Percentiles rank a stretch among this genome's conserved stretches.
phyloP scores from a whole-genome alignment of 2,329 filamentous ascomycete species.

The Xylaria arbuscula region DNA sequence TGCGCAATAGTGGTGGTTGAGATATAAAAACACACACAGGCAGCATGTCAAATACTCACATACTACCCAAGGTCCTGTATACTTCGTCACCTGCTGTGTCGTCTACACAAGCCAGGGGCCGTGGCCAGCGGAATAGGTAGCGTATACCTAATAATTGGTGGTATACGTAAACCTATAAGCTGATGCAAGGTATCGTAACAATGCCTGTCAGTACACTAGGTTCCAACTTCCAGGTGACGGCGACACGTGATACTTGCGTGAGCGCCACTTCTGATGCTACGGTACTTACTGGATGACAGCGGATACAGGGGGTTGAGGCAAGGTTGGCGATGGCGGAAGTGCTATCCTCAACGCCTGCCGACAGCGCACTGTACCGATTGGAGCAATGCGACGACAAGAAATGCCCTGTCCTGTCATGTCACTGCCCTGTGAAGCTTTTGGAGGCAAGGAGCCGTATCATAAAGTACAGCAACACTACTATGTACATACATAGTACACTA shows the following conservation, averaged over 20 bases:
- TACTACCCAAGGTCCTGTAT: background rate
- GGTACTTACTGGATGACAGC: background rate
- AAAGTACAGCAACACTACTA: too few relatives aligned
- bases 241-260: slow-evolving; percentile 34
- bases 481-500: too few relatives aligned
- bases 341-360: slow-evolving; percentile 4
- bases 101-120: background rate
- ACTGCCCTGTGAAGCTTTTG: background rate
- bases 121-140: background rate
- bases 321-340: background rate
- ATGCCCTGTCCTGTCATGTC: background rate
- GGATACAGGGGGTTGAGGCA: background rate
- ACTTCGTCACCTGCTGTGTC: background rate
- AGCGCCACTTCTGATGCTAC: slow-evolving; percentile 22
- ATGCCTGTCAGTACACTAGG: slow-evolving; percentile 4
- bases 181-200: slow-evolving; percentile 5
- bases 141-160: background rate
- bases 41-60: background rate
- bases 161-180: background rate
- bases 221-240: slow-evolving; percentile 12
- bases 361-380: slow-evolving; percentile 6
- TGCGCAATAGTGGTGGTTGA: background rate
- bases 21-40: background rate
- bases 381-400: slow-evolving; percentile 1
- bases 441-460: background rate